These are phyloP conservation scores for Chrysoporthe deuterocubensis DNA, from an alignment of 2,329 filamentous ascomycete genomes.

Conservation along the genomic window DNA sequence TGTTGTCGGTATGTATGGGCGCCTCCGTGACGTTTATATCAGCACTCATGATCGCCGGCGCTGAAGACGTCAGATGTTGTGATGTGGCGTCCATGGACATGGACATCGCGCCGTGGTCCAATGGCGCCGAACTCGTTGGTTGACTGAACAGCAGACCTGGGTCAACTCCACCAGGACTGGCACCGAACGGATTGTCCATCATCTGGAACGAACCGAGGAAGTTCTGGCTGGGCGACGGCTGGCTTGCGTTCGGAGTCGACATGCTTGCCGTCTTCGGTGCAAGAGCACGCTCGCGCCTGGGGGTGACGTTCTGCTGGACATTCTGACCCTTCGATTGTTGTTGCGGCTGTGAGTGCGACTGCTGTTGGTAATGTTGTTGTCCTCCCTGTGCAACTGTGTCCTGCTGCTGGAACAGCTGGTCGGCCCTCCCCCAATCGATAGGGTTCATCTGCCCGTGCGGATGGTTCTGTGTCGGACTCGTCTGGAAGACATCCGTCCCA, in stretches of 20 bases:
- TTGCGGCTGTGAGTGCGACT: conserved; percentile 24
- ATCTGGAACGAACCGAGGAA: conserved; percentile 48
- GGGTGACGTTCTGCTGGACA: conserved; percentile 35
- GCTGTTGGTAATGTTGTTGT: conserved; percentile 33
- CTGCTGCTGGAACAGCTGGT: conserved; percentile 59
- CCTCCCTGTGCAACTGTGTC: conserved; percentile 37
- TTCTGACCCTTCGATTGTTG: conserved; percentile 30
- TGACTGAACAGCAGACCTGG: conserved; percentile 62
- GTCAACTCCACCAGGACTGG: conserved; percentile 56
- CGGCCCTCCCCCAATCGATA: conserved; percentile 60
- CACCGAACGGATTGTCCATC: conserved; percentile 54
- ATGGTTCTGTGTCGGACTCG: conserved; percentile 31
- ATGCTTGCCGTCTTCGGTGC: conserved; percentile 54
- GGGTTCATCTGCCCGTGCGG: conserved; percentile 54
- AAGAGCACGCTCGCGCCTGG: conserved; percentile 49
- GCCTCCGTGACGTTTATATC: conserved; percentile 36
- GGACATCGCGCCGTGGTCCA: conserved; percentile 41
- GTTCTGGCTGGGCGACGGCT: conserved; percentile 17
- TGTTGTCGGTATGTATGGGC: conserved; percentile 36
- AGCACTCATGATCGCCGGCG: conserved; percentile 31
- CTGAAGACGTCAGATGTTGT: conserved; percentile 29
- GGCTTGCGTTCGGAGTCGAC: conserved; percentile 38
- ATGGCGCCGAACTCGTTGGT: conserved; percentile 50
- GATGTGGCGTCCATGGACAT: conserved; percentile 22
- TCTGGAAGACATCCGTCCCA: conserved; percentile 49